Conservation (phyloP, 805 yeast genomes). For the Tetrapisispora phaffii region DNA sequence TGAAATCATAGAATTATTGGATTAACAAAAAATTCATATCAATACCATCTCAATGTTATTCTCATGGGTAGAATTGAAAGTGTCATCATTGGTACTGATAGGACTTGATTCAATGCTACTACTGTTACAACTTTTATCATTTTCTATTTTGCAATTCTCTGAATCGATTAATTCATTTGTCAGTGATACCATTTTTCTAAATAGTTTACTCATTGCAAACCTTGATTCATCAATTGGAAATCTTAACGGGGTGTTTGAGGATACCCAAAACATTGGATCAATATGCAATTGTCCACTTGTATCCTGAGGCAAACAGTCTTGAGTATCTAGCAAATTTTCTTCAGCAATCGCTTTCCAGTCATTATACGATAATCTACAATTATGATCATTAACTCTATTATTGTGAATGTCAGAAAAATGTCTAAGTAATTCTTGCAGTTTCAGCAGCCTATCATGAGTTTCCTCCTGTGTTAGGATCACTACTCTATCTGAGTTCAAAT, state of each 20-base stretch:
- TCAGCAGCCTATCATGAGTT: slow-evolving; percentile 4
- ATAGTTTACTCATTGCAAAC: slow-evolving; percentile 39
- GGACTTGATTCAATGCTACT: background rate
- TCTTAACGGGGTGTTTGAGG: slow-evolving; percentile 56
- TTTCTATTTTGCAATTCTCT: slow-evolving; percentile 1
- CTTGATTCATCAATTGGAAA: slow-evolving; percentile 62
- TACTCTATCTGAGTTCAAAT: background rate
- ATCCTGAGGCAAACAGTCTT: background rate
- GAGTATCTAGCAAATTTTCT: slow-evolving; percentile 5
- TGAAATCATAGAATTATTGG: too few species aligned
- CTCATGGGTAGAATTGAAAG: too few species aligned
- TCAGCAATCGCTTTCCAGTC: slow-evolving; percentile 18
- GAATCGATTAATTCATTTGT: background rate
- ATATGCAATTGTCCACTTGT: slow-evolving; percentile 15
- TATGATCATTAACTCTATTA: slow-evolving; percentile 11
- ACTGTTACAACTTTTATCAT: slow-evolving; percentile 1
- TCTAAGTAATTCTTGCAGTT: slow-evolving; percentile 8
- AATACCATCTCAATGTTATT: too few species aligned
- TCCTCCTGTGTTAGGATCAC: background rate
- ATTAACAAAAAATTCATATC: too few species aligned
- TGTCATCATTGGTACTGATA: background rate
- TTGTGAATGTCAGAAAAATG: slow-evolving; percentile 16
- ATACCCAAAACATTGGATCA: slow-evolving; percentile 44
- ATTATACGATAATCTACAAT: slow-evolving; percentile 14
- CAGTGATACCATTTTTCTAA: slow-evolving; percentile 2